phyloP scores from a whole-genome alignment of 257 asterid species.

The Mitragyna speciosa region DNA sequence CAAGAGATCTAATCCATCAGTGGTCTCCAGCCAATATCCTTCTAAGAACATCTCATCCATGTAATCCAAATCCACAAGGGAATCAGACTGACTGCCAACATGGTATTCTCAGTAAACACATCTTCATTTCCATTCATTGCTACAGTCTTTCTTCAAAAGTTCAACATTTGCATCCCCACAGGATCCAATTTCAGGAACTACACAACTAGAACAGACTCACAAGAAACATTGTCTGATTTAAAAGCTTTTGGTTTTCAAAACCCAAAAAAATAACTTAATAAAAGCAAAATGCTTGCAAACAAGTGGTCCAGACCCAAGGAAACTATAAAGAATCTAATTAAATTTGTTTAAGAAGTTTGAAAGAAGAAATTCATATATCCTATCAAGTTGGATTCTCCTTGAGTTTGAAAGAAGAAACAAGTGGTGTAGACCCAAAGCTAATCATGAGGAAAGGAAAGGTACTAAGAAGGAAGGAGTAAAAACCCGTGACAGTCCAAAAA shows the following conservation, averaged over 20 bases:
- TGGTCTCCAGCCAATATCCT: constrained; percentile 81
- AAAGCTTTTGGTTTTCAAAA: constrained; percentile 18
- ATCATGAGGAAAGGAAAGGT: background rate
- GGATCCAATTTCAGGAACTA: constrained; percentile 22
- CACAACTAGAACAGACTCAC: background rate
- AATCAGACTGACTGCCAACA: constrained; percentile 43
- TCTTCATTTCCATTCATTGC: constrained; percentile 63
- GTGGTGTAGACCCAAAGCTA: too few species aligned
- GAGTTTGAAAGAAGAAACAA: too few species aligned
- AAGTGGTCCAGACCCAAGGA: constrained; percentile 12
- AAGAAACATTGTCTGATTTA: constrained; percentile 10
- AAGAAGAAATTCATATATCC: constrained; percentile 32
- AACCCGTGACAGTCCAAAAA: background rate
- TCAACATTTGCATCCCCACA: constrained; percentile 9
- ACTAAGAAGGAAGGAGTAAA: background rate
- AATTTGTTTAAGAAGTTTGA: constrained; percentile 25
- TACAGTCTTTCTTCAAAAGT: constrained; percentile 26
- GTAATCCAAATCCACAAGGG: constrained; percentile 76
- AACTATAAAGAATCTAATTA: constrained; percentile 9
- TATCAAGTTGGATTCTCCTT: constrained; percentile 35
- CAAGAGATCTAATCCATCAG: constrained; percentile 60
- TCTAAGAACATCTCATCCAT: constrained; percentile 72
- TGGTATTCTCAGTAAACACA: constrained; percentile 44
- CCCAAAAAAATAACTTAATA: constrained; percentile 16
- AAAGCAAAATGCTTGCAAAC: background rate